Conservation (phyloP, 106 monocot species). For the Allium fistulosum region DNA sequence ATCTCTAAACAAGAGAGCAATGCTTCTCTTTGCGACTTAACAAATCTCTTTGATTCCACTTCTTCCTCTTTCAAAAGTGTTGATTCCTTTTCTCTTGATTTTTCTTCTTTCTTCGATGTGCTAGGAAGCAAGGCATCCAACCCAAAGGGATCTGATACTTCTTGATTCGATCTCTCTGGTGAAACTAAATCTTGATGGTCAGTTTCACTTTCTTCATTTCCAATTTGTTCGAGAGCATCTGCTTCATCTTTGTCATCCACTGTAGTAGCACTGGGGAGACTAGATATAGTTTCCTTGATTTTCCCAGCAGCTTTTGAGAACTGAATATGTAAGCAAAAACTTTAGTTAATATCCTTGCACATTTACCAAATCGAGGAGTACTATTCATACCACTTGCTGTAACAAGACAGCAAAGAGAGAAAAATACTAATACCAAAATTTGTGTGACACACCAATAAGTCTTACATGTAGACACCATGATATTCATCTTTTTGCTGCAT, state of each 20-base stretch:
- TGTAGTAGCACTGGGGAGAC: slow-evolving; percentile 53
- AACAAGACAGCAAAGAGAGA: too few species aligned
- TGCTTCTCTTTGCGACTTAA: slow-evolving; percentile 71
- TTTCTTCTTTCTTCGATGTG: slow-evolving; percentile 50
- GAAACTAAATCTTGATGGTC: slow-evolving; percentile 10
- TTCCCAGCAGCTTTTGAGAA: slow-evolving; percentile 90
- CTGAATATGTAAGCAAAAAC: slow-evolving; percentile 20
- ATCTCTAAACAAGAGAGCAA: slow-evolving; percentile 77
- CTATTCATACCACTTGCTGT: too few species aligned
- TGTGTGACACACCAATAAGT: too few species aligned
- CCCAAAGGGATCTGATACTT: slow-evolving; percentile 84
- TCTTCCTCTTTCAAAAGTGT: slow-evolving; percentile 38
- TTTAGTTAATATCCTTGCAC: too few species aligned
- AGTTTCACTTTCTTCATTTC: slow-evolving; percentile 8
- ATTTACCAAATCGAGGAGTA: too few species aligned
- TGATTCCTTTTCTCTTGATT: slow-evolving; percentile 28
- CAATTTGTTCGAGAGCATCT: slow-evolving; percentile 30
- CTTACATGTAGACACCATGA: too few species aligned
- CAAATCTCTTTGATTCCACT: slow-evolving; percentile 59
- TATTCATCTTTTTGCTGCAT: too few species aligned
- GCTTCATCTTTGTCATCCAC: slow-evolving; percentile 83
- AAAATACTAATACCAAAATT: too few species aligned
- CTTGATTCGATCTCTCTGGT: slow-evolving; percentile 9
- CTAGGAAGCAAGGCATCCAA: slow-evolving; percentile 68
- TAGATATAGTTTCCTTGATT: slow-evolving; percentile 85